These are phyloP conservation scores for Nemania sp. DNA, from an alignment of 2,329 filamentous ascomycete species.

Conservation along the genomic window DNA sequence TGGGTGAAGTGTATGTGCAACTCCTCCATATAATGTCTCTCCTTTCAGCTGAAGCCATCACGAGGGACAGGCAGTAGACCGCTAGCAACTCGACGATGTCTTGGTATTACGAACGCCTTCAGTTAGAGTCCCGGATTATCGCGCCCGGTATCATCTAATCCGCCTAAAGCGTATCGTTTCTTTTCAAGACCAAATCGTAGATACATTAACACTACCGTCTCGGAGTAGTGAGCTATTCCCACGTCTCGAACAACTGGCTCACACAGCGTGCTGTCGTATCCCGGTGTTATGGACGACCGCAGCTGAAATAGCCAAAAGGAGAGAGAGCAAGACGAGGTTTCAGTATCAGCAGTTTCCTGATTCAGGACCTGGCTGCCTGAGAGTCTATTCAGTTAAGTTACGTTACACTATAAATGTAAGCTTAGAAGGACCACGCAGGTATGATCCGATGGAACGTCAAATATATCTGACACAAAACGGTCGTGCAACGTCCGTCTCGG, in stretches of 20 bases:
- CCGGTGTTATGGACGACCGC: neutral
- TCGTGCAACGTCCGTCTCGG: slow-evolving; percentile 43
- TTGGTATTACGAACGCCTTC: slow-evolving; percentile 16
- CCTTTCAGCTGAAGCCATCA: neutral
- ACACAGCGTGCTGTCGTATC: slow-evolving; percentile 12
- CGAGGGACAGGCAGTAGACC: neutral
- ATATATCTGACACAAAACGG: slow-evolving; percentile 41
- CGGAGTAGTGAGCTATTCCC: slow-evolving; percentile 15
- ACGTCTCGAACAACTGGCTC: neutral
- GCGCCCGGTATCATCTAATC: neutral
- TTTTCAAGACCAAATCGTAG: neutral
- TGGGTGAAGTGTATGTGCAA: no score
- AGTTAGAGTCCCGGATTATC: neutral
- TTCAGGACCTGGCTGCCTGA: neutral
- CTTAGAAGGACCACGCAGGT: neutral
- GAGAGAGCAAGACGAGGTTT: slow-evolving; percentile 7
- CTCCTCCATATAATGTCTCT: no score
- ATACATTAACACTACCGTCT: neutral
- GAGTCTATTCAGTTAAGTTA: neutral
- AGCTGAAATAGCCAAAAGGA: neutral
- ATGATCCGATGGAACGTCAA: slow-evolving; percentile 2
- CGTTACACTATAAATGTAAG: slow-evolving; percentile 6
- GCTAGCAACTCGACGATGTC: slow-evolving; percentile 22
- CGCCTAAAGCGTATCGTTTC: neutral
- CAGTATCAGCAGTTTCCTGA: neutral